phyloP scores from a whole-genome alignment of 345 rosid genomes.

The Pseudoturritis turrita region DNA sequence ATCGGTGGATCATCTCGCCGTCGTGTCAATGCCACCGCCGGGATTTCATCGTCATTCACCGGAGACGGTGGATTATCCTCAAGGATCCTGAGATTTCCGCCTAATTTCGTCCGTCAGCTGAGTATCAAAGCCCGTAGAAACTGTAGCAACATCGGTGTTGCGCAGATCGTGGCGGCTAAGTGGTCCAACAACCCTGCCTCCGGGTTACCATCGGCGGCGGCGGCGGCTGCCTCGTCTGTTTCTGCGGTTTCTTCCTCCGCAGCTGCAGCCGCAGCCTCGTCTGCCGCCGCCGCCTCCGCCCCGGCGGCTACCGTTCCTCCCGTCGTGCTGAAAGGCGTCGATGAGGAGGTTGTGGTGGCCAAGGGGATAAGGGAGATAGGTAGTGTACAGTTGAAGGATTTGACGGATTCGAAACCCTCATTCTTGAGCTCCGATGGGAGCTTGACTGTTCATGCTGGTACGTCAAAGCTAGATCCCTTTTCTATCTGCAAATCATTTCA shows the following conservation, averaged over 20 bases:
- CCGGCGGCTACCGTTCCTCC: slow-evolving; percentile 40
- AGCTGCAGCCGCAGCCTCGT: slow-evolving; percentile 22
- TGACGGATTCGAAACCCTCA: slow-evolving; percentile 35
- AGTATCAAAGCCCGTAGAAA: slow-evolving; percentile 93
- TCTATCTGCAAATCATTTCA: background rate
- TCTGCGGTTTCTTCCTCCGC: slow-evolving; percentile 39
- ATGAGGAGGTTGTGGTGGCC: slow-evolving; percentile 39
- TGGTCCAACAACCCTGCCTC: slow-evolving; percentile 69
- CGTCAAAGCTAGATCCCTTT: background rate
- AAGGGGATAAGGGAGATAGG: slow-evolving; percentile 39
- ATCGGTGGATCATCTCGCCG: slow-evolving; percentile 36
- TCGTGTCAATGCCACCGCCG: slow-evolving; percentile 14
- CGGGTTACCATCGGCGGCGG: slow-evolving; percentile 48
- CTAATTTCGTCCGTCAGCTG: slow-evolving; percentile 95
- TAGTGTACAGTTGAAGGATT: slow-evolving; percentile 49
- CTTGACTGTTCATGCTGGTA: slow-evolving; percentile 93
- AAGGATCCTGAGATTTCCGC: slow-evolving; percentile 79
- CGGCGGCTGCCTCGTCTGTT: slow-evolving; percentile 42
- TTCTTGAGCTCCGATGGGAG: slow-evolving; percentile 90
- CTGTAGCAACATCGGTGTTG: slow-evolving; percentile 99
- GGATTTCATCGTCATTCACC: slow-evolving; percentile 20
- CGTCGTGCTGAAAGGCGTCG: slow-evolving; percentile 32
- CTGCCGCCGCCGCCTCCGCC: slow-evolving; percentile 40
- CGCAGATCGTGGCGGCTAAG: slow-evolving; percentile 95
- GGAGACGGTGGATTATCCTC: slow-evolving; percentile 69